These are phyloP conservation scores for Chaetomium strumarium DNA, from an alignment of 2,329 filamentous ascomycete genomes.

Conservation along the genomic window DNA sequence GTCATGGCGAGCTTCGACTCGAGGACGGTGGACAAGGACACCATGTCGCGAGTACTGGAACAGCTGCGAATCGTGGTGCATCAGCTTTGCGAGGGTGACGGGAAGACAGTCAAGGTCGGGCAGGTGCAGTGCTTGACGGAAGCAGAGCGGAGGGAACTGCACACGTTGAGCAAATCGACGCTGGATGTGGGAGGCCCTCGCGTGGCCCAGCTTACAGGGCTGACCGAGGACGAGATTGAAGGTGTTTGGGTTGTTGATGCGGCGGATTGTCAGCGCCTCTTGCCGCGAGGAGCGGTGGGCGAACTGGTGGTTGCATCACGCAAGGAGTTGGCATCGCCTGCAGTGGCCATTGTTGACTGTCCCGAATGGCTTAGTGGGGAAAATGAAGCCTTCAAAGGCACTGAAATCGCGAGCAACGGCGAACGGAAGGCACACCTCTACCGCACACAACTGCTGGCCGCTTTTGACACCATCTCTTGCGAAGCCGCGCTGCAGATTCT, in stretches of 20 bases:
- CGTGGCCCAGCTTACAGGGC: slow-evolving; percentile 22
- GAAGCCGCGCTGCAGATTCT: slow-evolving; percentile 6
- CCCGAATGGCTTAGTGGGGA: not conserved
- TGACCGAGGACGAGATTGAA: slow-evolving; percentile 20
- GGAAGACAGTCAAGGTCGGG: slow-evolving; percentile 28
- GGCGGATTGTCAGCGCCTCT: slow-evolving; percentile 29
- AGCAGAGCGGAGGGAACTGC: slow-evolving; percentile 32
- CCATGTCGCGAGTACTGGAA: slow-evolving; percentile 48
- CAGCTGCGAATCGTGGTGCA: slow-evolving; percentile 48
- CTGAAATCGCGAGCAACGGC: too few species aligned
- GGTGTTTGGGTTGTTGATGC: slow-evolving; percentile 38
- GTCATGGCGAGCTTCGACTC: slow-evolving; percentile 62
- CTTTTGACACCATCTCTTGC: slow-evolving; percentile 30
- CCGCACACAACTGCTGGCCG: slow-evolving; percentile 37
- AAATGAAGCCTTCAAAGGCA: not conserved
- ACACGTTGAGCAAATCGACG: slow-evolving; percentile 26
- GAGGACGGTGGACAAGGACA: slow-evolving; percentile 45
- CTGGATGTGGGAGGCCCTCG: slow-evolving; percentile 14
- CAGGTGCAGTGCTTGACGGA: slow-evolving; percentile 32
- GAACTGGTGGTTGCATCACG: slow-evolving; percentile 38
- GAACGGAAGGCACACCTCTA: slow-evolving; percentile 30
- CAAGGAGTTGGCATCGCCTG: slow-evolving; percentile 24
- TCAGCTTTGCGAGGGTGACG: slow-evolving; percentile 38
- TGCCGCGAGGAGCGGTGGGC: slow-evolving; percentile 38
- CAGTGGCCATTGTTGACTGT: slow-evolving; percentile 16